Evolutionary conservation across 192 early-diverging fungal species (phyloP).

Genomic region (Backusella australiensis): DNA sequence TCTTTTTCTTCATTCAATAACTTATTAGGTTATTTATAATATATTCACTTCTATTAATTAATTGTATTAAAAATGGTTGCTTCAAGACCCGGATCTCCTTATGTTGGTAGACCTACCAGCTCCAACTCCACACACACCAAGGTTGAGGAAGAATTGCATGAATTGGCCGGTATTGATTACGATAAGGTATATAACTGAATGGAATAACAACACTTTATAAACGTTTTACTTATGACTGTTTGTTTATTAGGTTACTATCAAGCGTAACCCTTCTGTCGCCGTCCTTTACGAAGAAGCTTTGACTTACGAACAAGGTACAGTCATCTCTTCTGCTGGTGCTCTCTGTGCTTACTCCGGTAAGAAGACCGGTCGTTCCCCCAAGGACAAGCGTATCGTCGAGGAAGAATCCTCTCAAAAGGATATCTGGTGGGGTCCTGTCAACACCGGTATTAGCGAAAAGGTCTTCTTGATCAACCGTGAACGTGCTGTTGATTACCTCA

Average conservation of each 20-base stretch:
- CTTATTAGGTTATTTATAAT: constrained; percentile 3
- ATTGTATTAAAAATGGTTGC: constrained; percentile 20
- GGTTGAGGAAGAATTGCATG: constrained; percentile 66
- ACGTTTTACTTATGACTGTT: too few species aligned
- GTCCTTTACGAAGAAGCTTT: constrained; percentile 94
- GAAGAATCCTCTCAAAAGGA: constrained; percentile 81
- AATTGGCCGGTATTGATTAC: constrained; percentile 76
- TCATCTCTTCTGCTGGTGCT: constrained; percentile 88
- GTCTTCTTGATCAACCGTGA: constrained; percentile 94
- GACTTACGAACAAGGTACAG: constrained; percentile 79
- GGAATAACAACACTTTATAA: not conserved
- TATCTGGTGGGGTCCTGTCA: constrained; percentile 99
- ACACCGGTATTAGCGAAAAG: constrained; percentile 81
- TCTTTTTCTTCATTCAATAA: constrained; percentile 1
- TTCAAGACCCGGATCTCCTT: constrained; percentile 29
- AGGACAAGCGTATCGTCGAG: constrained; percentile 97
- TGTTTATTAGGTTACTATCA: constrained; percentile 57
- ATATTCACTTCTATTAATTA: constrained; percentile 19
- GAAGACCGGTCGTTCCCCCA: constrained; percentile 93
- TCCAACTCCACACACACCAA: constrained; percentile 34
- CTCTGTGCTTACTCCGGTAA: constrained; percentile 87
- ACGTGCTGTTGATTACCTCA: constrained; percentile 94
- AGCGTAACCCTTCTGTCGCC: constrained; percentile 81
- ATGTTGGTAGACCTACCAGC: constrained; percentile 24
- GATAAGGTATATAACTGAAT: constrained; percentile 44